Percentiles rank a stretch among this genome's conserved stretches.
Evolutionary conservation across 208 protist species (phyloP).

Genomic region (Leptomonas seymouri): DNA sequence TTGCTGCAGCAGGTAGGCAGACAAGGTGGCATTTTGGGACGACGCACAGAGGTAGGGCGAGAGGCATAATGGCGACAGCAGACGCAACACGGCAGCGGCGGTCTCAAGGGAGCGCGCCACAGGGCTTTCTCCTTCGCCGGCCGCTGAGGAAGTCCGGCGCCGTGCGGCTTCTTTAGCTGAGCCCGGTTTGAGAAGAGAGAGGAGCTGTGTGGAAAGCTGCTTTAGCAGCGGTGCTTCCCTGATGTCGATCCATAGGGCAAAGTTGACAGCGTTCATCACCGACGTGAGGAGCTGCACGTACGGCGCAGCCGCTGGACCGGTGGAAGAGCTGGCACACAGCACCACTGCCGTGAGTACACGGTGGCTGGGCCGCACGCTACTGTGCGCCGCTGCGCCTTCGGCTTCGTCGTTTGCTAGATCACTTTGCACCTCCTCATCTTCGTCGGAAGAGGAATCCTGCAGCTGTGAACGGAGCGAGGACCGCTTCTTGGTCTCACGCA

Average conservation of each 20-base stretch:
- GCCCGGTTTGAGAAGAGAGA: conserved; percentile 14
- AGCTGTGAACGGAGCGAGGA: neutral
- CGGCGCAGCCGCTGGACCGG: conserved; percentile 21
- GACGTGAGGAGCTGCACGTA: conserved; percentile 52
- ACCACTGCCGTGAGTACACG: conserved; percentile 61
- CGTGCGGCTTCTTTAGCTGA: neutral
- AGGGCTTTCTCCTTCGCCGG: neutral
- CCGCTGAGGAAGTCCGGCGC: neutral
- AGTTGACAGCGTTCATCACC: conserved; percentile 45
- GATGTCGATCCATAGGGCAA: conserved; percentile 56
- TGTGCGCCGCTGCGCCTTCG: conserved; percentile 4
- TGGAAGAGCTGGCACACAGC: conserved; percentile 24
- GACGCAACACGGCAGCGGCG: conserved; percentile 51
- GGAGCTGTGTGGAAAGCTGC: conserved; percentile 30
- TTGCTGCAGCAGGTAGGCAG: conserved; percentile 22
- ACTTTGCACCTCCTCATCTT: conserved; percentile 2
- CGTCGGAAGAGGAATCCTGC: conserved; percentile 17
- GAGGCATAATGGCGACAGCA: conserved; percentile 70
- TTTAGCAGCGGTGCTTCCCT: conserved; percentile 35
- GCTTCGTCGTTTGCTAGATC: neutral
- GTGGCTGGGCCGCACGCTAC: conserved; percentile 42
- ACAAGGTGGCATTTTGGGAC: conserved; percentile 1
- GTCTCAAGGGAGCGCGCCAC: conserved; percentile 13
- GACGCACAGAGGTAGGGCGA: conserved; percentile 34
- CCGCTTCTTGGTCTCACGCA: conserved; percentile 51